Base-by-base conservation (phyloP, 345 rosid genomes). In the Brassica incana region DNA sequence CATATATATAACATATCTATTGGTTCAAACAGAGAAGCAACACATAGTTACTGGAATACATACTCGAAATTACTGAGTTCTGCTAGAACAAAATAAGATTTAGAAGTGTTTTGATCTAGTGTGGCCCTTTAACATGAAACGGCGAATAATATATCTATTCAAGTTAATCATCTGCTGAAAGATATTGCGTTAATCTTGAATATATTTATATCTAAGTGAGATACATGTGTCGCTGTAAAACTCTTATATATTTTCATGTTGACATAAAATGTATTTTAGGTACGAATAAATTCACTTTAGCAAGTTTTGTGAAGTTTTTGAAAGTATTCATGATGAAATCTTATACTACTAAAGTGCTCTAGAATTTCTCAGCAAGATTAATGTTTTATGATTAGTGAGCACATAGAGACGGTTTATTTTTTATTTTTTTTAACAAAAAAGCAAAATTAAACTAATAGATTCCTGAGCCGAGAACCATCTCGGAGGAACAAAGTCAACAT, bases 1-100 rank as follows among this genome's bases (percentile, higher is more conserved):
- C 2, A 25, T 62, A 23, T 6, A 12, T 61, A 8, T 7, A 58
- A 8, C 69, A 69, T 45, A 30, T 30, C 4, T 16, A 33, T 14
- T 69, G 8, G 30, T 48, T 45, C 11, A 43, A 67, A 43, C 36
- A 27, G 27, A 60, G 32, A 69, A 77, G 25, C 48, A 69, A 61
- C 14, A 69, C 74, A 68, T 38, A 40, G 38, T 6, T 43, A 60
- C 45, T 18, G 50, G 48, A 69, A 43, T 40, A 11, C 14, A 29
- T 43, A 70, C 23, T 69, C 69, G 43, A 70, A 70, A 9, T 5
- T 32, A 62, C 14, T 20, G 15, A 52, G 43, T 70, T 50, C 1
- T 52, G 72, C 23, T 45, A 68, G 59, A 69, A 69, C 23, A 29
- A 27, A 1, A 48, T 27, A 48, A 69, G 4, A 14, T 12, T 45